Conservation (phyloP, 805 yeast species). For the Maudiozyma saulgeensis region DNA sequence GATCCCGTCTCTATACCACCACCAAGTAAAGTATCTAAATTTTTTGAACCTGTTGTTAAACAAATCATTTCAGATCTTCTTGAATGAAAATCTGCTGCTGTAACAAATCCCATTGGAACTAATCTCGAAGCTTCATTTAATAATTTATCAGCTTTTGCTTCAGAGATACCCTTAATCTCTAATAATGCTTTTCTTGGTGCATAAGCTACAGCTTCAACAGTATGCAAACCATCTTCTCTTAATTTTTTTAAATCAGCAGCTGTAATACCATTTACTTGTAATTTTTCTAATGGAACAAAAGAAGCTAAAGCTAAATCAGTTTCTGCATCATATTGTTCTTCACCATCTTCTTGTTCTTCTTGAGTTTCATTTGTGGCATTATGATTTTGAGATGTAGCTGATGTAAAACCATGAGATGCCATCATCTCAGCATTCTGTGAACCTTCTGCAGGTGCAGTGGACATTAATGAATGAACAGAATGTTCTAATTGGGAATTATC, state of each 20-base stretch:
- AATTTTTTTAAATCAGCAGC: constrained; percentile 69
- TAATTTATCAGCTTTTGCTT: constrained; percentile 84
- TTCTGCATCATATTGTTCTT: constrained; percentile 39
- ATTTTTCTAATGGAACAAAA: constrained; percentile 28
- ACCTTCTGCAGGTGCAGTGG: constrained; percentile 19
- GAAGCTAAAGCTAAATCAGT: constrained; percentile 39
- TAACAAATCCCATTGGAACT: constrained; percentile 95
- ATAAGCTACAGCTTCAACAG: constrained; percentile 88
- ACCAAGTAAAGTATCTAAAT: constrained; percentile 82
- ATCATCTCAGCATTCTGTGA: constrained; percentile 5
- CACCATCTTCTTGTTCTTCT: constrained; percentile 13
- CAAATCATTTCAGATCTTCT: constrained; percentile 86
- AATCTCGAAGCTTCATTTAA: constrained; percentile 72
- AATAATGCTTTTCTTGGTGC: constrained; percentile 76
- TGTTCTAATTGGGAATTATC: constrained; percentile 1
- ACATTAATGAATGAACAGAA: constrained; percentile 11
- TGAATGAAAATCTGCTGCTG: constrained; percentile 89
- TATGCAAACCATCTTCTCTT: constrained; percentile 73
- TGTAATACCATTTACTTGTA: constrained; percentile 77
- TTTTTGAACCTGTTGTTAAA: constrained; percentile 91
- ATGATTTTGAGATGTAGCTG: neutral
- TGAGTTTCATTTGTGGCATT: neutral
- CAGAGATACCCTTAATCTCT: constrained; percentile 84
- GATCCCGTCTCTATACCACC: constrained; percentile 98
- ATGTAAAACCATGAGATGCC: constrained; percentile 2